phyloP scores from a whole-genome alignment of 2,329 filamentous ascomycete genomes.

The Pyrenophora seminiperda region DNA sequence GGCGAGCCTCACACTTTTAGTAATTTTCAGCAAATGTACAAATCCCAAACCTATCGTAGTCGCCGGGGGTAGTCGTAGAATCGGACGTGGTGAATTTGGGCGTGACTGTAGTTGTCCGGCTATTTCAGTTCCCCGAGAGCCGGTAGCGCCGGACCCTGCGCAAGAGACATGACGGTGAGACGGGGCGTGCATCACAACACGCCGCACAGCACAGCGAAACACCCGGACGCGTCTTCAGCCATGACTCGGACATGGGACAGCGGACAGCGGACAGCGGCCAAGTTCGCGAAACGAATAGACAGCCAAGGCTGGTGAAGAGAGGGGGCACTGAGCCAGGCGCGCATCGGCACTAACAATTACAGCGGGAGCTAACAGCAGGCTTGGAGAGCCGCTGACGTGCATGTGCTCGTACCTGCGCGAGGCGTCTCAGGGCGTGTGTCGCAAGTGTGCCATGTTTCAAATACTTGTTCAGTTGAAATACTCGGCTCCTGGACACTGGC shows the following conservation, averaged over 20 bases:
- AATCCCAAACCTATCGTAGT: too few species aligned
- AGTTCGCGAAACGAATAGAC: not conserved
- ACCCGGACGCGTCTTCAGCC: not conserved
- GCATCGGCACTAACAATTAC: constrained; percentile 7
- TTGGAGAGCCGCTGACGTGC: constrained; percentile 36
- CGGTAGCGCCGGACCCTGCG: constrained; percentile 17
- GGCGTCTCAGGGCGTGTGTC: constrained; percentile 15
- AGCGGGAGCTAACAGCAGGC: constrained; percentile 19
- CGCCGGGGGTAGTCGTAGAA: too few species aligned
- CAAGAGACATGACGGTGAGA: constrained; percentile 23
- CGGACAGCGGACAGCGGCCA: not conserved
- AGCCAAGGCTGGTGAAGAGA: not conserved
- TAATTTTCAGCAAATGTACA: too few species aligned
- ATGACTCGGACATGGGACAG: not conserved
- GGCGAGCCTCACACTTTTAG: too few species aligned
- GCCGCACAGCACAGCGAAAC: too few species aligned
- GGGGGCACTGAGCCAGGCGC: constrained; percentile 2
- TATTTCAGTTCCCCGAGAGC: too few species aligned
- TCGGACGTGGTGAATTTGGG: too few species aligned
- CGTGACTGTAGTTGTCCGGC: too few species aligned
- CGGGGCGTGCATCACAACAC: constrained; percentile 22
- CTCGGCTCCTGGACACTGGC: not conserved
- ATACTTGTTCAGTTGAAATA: constrained; percentile 5
- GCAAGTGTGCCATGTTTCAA: constrained; percentile 20
- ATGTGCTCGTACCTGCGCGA: constrained; percentile 24